Base-by-base conservation (phyloP, 1,284 basidiomycete genomes). In the Xerocomus nothofagi region DNA sequence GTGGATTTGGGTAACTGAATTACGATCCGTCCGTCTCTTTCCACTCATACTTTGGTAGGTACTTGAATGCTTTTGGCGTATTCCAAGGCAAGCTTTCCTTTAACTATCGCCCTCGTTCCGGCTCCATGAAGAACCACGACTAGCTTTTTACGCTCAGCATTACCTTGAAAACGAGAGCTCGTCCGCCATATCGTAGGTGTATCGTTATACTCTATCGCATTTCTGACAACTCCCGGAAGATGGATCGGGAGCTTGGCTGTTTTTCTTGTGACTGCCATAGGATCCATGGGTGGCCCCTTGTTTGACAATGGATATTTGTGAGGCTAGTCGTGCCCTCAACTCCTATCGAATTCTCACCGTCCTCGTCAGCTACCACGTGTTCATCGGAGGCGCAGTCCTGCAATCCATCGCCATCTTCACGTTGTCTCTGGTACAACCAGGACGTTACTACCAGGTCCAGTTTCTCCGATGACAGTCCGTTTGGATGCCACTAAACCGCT, bases 351-450 rank as follows among this genome's bases (percentile, higher is more conserved):
- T 32, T 39, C 37, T 50, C 8, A 51, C 29, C 12, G 0, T 12
- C 11, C 15, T 23, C 3, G 12, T 8, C 32, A 62, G 60, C 23
- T 21, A 61, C 18, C 49, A 50, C 48, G 55, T 47, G 9, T 60
- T 6, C 34, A 51, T 57, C 14, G n/a, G 48, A 10, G 70, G 68
- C 11, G 54, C 60, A 10, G 3, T 66, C 12, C 40, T 72, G 6
- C 56, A 63, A 21, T 62, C 53, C n/a, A 45, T 58, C 34, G 65
- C 61, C 20, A 50, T 72, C 10, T 71, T 72, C 52, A 63, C 72
- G 66, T 47, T 73, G 18, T 73, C 73, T 14, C 56, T 73, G 20
- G 64, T 63, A 12, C 54, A 67, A 32, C 63, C 63, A 27, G 55
- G 66, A 21, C 50, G 65, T 33, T 70, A 65, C 39, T 73, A 74